Evolutionary conservation across 2,329 filamentous ascomycete species (phyloP), one percentile per base, ranked within the genome.

Genomic region (Colletotrichum orchidophilum): DNA sequence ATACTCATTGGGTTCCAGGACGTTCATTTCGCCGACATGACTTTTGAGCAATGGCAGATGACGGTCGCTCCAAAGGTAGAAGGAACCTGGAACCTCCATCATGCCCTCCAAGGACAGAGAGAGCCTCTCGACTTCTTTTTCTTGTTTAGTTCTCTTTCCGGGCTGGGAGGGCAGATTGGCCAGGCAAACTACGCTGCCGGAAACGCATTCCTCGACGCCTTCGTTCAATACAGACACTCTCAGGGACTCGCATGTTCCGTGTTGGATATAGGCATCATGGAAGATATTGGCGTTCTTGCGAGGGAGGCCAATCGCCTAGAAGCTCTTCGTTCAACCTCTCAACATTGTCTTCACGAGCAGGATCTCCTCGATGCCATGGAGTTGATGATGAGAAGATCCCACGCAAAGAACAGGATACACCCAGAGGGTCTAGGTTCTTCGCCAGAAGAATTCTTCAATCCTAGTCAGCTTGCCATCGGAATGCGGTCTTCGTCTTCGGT

Each of bases 1-100:
- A 13, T 18, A 13, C 49, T 55, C 7, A 31, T 18, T 3, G 21
- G 2, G 2, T 5, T 26, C 15, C 26, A 73, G 59, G 75, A 76
- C 31, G 39, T 39, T 7, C 64, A 63, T 54, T 74, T 84, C 24
- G 74, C 78, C 3, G 75, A 80, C 27, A 85, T 86, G 82, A 78
- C 75, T 2, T 67, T 78, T 12, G 71, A 80, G 1, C 75, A 82
- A n/a, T 86, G 82, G 81, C 71, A 76, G 4, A 71, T 74, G 1
- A 75, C 79, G 3, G 74, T 83, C 2, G 72, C 72, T 2, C 82
- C 83, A 4, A 87, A 87, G 74, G 78, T 83, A 1, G 63, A 77
- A 11, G 84, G 83, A 5, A 83, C 82, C 5, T 81, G 79, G 80
- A 86, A 87, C 63, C 75, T 86, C 6, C 81, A 86, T 72, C 61